Evolutionary conservation across 192 early-diverging fungal genomes (phyloP).

Genomic region (Coemansia sp.): DNA sequence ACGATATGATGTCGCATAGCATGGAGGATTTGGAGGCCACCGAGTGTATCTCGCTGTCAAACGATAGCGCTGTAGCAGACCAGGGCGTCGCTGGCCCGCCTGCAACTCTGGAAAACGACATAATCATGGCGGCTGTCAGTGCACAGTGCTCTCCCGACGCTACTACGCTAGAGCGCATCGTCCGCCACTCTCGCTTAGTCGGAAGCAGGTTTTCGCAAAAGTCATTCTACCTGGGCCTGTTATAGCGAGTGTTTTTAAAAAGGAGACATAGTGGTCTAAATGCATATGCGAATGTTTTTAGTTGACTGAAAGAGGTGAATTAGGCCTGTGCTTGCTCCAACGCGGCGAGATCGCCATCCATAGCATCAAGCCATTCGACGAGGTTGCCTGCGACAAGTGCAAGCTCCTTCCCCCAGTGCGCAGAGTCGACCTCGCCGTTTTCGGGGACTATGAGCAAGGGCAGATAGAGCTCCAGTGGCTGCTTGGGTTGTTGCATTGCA

Average conservation of each 20-base stretch:
- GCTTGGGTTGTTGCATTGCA: background rate
- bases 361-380: slow-evolving; percentile 18
- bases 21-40: background rate
- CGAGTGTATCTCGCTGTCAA: background rate
- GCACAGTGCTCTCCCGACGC: slow-evolving; percentile 11
- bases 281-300: background rate
- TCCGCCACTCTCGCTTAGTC: slow-evolving; percentile 33
- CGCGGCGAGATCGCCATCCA: slow-evolving; percentile 13
- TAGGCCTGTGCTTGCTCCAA: background rate
- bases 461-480: background rate
- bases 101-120: slow-evolving; percentile 16
- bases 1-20: background rate
- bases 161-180: slow-evolving; percentile 41
- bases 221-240: slow-evolving; percentile 16
- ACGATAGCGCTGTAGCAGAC: background rate
- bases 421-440: background rate
- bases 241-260: background rate
- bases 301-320: background rate
- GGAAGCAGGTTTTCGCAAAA: slow-evolving; percentile 25
- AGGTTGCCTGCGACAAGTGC: slow-evolving; percentile 17
- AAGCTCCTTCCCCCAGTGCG: slow-evolving; percentile 32
- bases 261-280: background rate
- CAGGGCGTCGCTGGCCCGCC: background rate
- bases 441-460: background rate
- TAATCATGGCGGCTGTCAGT: slow-evolving; percentile 14